Percentiles rank a stretch among this genome's conserved stretches.
Evolutionary conservation across 306 rosid genomes (phyloP).

Genomic region (Abrus precatorius): DNA sequence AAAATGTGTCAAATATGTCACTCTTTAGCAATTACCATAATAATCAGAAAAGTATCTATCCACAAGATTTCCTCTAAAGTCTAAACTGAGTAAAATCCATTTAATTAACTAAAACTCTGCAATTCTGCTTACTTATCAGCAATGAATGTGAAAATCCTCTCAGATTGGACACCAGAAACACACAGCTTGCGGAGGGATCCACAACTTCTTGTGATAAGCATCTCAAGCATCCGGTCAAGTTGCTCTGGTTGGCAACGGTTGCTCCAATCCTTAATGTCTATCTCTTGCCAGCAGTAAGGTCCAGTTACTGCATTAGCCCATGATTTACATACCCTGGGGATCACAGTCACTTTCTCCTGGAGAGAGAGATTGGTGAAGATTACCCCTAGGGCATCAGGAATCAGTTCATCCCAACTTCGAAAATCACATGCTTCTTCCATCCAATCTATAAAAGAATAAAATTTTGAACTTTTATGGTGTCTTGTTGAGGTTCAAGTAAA

Average conservation of each 20-base stretch:
- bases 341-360: constrained; percentile 76
- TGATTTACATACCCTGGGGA: constrained; percentile 92
- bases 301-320: constrained; percentile 86
- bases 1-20: constrained; percentile 16
- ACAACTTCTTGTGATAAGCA: constrained; percentile 74
- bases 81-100: constrained; percentile 23
- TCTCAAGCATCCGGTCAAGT: constrained; percentile 76
- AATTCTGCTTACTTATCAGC: constrained; percentile 85
- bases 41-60: background rate
- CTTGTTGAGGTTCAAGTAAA: constrained; percentile 20
- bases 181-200: constrained; percentile 87
- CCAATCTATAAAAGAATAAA: constrained; percentile 47
- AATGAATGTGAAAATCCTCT: constrained; percentile 72
- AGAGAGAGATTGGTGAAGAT: constrained; percentile 84
- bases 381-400: constrained; percentile 90
- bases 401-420: constrained; percentile 89
- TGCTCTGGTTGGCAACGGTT: constrained; percentile 63
- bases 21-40: constrained; percentile 21
- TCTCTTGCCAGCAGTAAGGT: constrained; percentile 98
- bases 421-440: constrained; percentile 75
- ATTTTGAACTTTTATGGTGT: background rate
- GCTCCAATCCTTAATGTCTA: constrained; percentile 95
- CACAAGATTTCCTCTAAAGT: constrained; percentile 4
- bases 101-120: constrained; percentile 13
- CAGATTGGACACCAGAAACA: constrained; percentile 75